Conservation (phyloP, 1,139 yeast species). For the Blastobotrys arbuscula region DNA sequence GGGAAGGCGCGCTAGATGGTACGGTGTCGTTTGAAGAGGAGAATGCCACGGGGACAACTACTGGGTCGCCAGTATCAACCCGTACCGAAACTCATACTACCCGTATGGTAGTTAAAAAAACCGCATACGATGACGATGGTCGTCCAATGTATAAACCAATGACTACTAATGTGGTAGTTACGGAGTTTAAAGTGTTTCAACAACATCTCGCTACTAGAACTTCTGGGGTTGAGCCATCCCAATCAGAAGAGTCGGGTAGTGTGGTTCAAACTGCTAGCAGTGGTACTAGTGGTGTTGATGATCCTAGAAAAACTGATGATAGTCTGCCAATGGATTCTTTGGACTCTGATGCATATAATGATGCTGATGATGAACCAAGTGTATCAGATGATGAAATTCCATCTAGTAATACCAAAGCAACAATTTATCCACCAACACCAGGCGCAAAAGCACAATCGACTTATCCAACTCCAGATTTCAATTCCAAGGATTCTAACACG, state of each 20-base stretch:
- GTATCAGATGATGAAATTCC: background rate
- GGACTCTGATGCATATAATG: background rate
- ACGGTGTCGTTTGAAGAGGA: background rate
- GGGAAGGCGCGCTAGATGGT: background rate
- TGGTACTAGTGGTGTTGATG: background rate
- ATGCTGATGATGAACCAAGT: background rate
- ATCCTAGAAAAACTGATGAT: background rate
- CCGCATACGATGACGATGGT: background rate
- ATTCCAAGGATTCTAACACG: too few relatives aligned
- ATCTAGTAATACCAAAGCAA: background rate
- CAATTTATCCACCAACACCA: background rate
- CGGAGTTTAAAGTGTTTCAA: background rate
- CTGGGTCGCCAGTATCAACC: background rate
- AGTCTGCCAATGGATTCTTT: background rate
- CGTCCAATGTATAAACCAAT: background rate
- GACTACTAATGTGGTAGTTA: background rate
- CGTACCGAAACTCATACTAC: background rate
- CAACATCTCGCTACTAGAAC: background rate
- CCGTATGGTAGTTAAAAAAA: background rate
- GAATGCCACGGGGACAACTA: background rate
- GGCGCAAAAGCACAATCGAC: too few relatives aligned
- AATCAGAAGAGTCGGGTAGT: background rate
- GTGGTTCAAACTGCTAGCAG: background rate
- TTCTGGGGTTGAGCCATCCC: background rate
- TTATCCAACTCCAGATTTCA: too few relatives aligned